A percentile compares a stretch with the other conserved stretches of the same genome.
Evolutionary conservation across 148 eudicot genomes (phyloP).

Genomic region (Polygonum maritimum): DNA sequence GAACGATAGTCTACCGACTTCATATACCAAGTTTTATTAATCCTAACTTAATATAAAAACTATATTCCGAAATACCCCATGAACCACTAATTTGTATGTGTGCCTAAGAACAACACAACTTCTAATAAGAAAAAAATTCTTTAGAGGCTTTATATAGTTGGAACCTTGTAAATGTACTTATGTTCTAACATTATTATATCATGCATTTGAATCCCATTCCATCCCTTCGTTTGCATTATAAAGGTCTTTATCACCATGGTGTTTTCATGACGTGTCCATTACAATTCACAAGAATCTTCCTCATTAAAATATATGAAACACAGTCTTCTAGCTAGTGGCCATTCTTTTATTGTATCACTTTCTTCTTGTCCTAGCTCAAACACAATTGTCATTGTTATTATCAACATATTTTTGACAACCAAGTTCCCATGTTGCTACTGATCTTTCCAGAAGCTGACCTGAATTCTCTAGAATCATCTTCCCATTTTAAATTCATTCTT

Average conservation of each 20-base stretch:
- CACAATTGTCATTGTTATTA: not conserved
- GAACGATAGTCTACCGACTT: too few relatives aligned
- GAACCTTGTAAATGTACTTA: not conserved
- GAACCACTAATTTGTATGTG: not conserved
- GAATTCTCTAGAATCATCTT: not conserved
- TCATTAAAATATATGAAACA: not conserved
- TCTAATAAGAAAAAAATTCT: not conserved
- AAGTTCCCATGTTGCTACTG: not conserved
- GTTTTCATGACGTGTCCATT: constrained; percentile 9
- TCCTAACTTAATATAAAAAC: too few relatives aligned
- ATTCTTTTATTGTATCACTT: not conserved
- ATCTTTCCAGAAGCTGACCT: not conserved
- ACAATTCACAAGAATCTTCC: constrained; percentile 1
- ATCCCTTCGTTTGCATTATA: not conserved
- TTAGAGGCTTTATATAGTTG: not conserved
- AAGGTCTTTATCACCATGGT: constrained; percentile 5
- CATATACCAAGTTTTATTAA: too few relatives aligned
- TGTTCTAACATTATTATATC: not conserved
- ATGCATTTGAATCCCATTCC: not conserved
- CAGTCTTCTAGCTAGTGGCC: constrained; percentile 4
- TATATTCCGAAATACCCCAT: not conserved
- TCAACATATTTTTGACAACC: not conserved
- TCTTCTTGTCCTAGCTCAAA: not conserved
- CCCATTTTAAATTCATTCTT: not conserved
- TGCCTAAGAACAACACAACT: not conserved